phyloP scores from a whole-genome alignment of 2,329 filamentous ascomycete genomes.

The Dothistroma septosporum region DNA sequence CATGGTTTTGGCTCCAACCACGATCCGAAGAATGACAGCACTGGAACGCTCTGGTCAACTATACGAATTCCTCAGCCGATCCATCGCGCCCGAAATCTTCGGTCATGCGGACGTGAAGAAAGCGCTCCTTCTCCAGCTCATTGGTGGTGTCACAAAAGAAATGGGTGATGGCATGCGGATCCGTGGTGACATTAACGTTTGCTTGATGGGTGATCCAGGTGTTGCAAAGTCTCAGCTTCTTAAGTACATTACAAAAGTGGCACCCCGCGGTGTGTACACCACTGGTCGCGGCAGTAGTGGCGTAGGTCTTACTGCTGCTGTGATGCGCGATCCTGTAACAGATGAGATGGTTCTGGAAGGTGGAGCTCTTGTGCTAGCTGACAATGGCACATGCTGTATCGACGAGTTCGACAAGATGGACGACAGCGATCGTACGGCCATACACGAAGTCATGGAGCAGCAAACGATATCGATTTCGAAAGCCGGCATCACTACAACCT shows the following conservation, averaged over 20 bases:
- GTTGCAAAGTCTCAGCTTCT: slow-evolving; percentile 97
- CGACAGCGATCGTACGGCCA: slow-evolving; percentile 74
- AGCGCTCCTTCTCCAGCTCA: slow-evolving; percentile 86
- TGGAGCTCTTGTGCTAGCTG: slow-evolving; percentile 72
- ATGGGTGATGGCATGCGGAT: slow-evolving; percentile 99
- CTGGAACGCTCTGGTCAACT: slow-evolving; percentile 82
- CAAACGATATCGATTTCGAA: slow-evolving; percentile 84
- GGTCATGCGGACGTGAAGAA: slow-evolving; percentile 98
- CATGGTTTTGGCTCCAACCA: slow-evolving; percentile 74
- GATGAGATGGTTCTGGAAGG: slow-evolving; percentile 82
- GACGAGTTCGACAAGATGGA: slow-evolving; percentile 91
- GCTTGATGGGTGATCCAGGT: slow-evolving; percentile 98
- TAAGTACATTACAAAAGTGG: slow-evolving; percentile 98
- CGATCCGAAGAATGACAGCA: slow-evolving; percentile 79
- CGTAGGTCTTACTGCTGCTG: slow-evolving; percentile 75
- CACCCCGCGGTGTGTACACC: slow-evolving; percentile 83
- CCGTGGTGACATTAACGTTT: slow-evolving; percentile 97
- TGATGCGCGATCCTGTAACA: slow-evolving; percentile 79
- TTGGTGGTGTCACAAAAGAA: slow-evolving; percentile 92
- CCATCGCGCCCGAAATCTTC: slow-evolving; percentile 95
- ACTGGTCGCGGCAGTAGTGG: slow-evolving; percentile 76
- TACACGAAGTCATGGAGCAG: slow-evolving; percentile 86
- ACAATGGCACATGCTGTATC: slow-evolving; percentile 82
- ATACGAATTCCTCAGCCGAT: slow-evolving; percentile 92
- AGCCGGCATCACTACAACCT: slow-evolving; percentile 91